A percentile compares a stretch with the other conserved stretches of the same genome.
Evolutionary conservation across 768 basidiomycete genomes (phyloP).

Genomic region (Lactifluus volemus): DNA sequence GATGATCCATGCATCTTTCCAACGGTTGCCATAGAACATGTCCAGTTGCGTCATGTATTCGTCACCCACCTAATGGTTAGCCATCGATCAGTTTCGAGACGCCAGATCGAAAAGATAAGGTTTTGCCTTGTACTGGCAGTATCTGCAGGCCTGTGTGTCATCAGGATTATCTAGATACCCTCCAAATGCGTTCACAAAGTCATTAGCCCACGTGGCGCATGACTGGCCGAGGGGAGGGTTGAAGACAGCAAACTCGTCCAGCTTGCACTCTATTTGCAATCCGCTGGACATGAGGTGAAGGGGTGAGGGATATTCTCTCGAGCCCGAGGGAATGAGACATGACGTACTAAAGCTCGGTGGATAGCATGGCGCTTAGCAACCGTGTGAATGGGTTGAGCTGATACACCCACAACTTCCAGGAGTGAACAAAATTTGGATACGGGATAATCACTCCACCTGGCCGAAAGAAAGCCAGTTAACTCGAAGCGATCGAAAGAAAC

Average conservation of each 20-base stretch:
- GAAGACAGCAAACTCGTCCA: constrained; percentile 63
- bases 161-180: constrained; percentile 67
- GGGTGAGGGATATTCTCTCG: not conserved
- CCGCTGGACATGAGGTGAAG: constrained; percentile 33
- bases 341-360: constrained; percentile 64
- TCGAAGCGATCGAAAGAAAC: not conserved
- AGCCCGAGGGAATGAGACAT: too few species aligned
- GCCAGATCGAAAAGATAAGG: not conserved
- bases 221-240: constrained; percentile 66
- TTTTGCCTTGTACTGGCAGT: constrained; percentile 59
- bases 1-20: constrained; percentile 61
- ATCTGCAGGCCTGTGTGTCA: constrained; percentile 54
- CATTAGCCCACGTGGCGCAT: constrained; percentile 56
- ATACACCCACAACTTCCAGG: constrained; percentile 79
- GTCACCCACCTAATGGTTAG: constrained; percentile 42
- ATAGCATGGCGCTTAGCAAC: constrained; percentile 59
- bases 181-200: constrained; percentile 51
- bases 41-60: constrained; percentile 60
- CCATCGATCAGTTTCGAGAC: not conserved
- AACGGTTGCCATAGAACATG: constrained; percentile 49
- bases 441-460: constrained; percentile 65
- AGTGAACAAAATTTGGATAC: constrained; percentile 48
- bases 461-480: not conserved
- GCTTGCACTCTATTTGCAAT: constrained; percentile 52
- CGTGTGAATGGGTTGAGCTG: constrained; percentile 64